phyloP scores from a whole-genome alignment of 73 alveolate genomes.

The Tetrahymena borealis region DNA sequence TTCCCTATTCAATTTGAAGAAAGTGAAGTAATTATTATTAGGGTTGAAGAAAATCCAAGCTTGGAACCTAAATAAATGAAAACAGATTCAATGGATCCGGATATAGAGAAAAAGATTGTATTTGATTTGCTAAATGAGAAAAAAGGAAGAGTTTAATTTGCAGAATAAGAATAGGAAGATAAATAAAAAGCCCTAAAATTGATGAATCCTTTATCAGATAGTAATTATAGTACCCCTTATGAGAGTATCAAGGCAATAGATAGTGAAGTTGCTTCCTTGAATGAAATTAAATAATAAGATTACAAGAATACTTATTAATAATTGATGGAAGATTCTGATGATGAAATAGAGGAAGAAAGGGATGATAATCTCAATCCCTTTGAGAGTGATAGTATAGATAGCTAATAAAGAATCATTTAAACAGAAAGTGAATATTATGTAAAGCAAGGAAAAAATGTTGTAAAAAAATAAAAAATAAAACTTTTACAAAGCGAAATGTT shows the following conservation, averaged over 20 bases:
- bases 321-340: neutral
- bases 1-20: too few relatives aligned
- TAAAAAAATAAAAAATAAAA: neutral
- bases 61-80: too few relatives aligned
- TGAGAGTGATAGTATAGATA: neutral
- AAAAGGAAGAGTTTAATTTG: too few relatives aligned
- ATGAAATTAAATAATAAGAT: neutral
- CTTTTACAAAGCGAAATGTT: neutral
- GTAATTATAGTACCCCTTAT: neutral
- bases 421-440: neutral
- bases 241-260: neutral
- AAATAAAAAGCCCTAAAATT: too few relatives aligned
- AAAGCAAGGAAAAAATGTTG: neutral
- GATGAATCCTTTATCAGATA: too few relatives aligned
- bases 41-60: too few relatives aligned
- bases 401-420: neutral
- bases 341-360: neutral
- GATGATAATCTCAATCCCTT: neutral
- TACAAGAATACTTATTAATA: neutral
- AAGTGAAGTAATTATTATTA: too few relatives aligned
- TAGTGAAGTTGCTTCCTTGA: neutral
- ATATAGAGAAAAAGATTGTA: too few relatives aligned
- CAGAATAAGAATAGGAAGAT: too few relatives aligned
- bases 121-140: too few relatives aligned
- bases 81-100: too few relatives aligned